Evolutionary conservation across 2,329 filamentous ascomycete species (phyloP).

Genomic region (Dothidotthia symphoricarpi): DNA sequence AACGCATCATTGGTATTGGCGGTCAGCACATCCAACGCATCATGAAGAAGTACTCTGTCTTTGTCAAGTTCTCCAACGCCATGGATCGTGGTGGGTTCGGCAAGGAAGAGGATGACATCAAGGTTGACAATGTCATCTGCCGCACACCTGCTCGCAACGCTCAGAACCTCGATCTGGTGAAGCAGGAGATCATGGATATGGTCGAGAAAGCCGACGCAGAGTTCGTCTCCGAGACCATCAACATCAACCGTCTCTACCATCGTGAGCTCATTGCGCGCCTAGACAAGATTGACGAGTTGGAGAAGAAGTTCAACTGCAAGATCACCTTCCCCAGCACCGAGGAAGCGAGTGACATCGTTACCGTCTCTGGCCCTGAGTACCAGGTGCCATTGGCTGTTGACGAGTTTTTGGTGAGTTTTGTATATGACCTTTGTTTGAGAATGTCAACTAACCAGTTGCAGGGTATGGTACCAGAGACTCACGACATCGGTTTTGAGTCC

Average conservation of each 20-base stretch:
- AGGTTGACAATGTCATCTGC: conserved; percentile 98
- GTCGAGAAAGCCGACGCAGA: conserved; percentile 97
- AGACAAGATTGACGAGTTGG: conserved; percentile 84
- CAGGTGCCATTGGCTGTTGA: conserved; percentile 97
- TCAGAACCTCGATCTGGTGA: conserved; percentile 93
- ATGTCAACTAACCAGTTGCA: conserved; percentile 42
- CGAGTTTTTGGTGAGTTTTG: conserved; percentile 69
- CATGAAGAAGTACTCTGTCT: conserved; percentile 99
- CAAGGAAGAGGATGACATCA: conserved; percentile 96
- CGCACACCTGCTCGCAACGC: conserved; percentile 95
- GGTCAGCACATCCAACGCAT: conserved; percentile 98
- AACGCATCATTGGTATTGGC: conserved; percentile 97
- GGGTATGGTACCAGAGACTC: conserved; percentile 96
- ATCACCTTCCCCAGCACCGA: conserved; percentile 98
- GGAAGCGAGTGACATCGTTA: conserved; percentile 93
- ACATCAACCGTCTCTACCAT: conserved; percentile 92
- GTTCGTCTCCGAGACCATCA: conserved; percentile 90
- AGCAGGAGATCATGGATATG: conserved; percentile 99
- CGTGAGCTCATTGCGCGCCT: conserved; percentile 88
- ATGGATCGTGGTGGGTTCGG: conserved; percentile 95
- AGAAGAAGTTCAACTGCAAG: conserved; percentile 99
- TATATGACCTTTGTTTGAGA: background rate
- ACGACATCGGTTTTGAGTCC: conserved; percentile 82
- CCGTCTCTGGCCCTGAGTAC: conserved; percentile 94
- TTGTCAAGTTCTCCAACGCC: conserved; percentile 98